Percentiles rank a stretch among this genome's conserved stretches.
Evolutionary conservation across 1,139 yeast genomes (phyloP).

Genomic region (Geotrichum phurueaensis): DNA sequence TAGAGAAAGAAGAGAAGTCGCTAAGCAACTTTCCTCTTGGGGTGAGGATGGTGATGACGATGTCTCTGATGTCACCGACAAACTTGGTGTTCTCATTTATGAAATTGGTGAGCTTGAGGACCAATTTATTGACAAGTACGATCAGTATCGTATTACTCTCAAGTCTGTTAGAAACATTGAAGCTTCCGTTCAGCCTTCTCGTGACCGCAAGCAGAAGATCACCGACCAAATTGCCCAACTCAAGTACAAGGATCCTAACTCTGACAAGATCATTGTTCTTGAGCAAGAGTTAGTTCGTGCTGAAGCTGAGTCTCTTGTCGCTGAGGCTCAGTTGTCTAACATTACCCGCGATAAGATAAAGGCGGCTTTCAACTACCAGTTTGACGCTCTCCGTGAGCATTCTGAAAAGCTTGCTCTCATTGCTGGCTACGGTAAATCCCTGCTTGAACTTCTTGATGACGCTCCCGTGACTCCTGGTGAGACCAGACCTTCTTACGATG

Average conservation of each 20-base stretch:
- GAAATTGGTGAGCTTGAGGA: conserved; percentile 98
- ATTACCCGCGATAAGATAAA: conserved; percentile 96
- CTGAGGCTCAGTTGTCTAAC: conserved; percentile 97
- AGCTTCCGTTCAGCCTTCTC: conserved; percentile 94
- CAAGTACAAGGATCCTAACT: conserved; percentile 96
- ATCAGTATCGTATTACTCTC: conserved; percentile 93
- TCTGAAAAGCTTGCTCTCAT: conserved; percentile 93
- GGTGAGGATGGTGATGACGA: conserved; percentile 98
- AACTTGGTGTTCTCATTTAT: conserved; percentile 89
- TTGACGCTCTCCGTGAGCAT: conserved; percentile 93
- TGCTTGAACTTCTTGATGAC: conserved; percentile 91
- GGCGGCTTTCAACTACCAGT: conserved; percentile 95
- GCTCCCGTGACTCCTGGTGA: conserved; percentile 98
- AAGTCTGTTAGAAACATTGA: conserved; percentile 95
- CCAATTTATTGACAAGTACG: conserved; percentile 95
- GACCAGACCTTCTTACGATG: conserved; percentile 96
- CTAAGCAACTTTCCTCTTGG: conserved; percentile 93
- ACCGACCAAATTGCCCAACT: conserved; percentile 96
- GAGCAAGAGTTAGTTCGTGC: conserved; percentile 99
- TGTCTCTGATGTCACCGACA: conserved; percentile 93
- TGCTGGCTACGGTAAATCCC: conserved; percentile 98
- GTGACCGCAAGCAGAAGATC: conserved; percentile 96
- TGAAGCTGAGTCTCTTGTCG: conserved; percentile 97
- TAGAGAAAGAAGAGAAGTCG: conserved; percentile 92
- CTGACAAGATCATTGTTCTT: conserved; percentile 88